These are phyloP conservation scores for Fusarium papillatum DNA, from an alignment of 2,329 filamentous ascomycete genomes.

Conservation along the genomic window DNA sequence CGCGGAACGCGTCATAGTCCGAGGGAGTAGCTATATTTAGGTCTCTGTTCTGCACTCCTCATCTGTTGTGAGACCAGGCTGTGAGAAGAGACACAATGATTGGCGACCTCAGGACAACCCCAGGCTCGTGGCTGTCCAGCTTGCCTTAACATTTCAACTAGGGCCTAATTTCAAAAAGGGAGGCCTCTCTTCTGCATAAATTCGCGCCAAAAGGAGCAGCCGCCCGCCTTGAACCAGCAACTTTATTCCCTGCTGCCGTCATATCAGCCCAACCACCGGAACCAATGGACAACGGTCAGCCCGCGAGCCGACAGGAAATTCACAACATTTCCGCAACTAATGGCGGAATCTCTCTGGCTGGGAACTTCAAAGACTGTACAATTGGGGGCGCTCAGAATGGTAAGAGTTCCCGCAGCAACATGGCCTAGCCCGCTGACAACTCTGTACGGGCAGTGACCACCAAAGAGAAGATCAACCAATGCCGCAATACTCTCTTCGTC, in stretches of 20 bases:
- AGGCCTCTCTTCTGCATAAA: not conserved
- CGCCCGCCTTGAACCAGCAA: not conserved
- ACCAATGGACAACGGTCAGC: not conserved
- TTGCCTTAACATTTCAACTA: not conserved
- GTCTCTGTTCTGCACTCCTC: too few relatives aligned
- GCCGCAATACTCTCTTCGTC: not conserved
- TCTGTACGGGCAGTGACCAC: not conserved
- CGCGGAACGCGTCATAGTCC: too few relatives aligned
- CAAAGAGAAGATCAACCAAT: not conserved
- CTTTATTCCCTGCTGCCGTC: not conserved
- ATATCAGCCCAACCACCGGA: not conserved
- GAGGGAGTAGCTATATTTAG: too few relatives aligned
- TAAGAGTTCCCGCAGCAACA: not conserved
- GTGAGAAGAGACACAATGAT: too few relatives aligned
- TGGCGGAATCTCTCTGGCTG: not conserved
- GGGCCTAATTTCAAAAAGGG: not conserved
- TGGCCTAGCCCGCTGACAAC: not conserved
- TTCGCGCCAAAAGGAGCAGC: too few relatives aligned
- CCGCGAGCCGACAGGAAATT: not conserved
- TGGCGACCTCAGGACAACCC: too few relatives aligned
- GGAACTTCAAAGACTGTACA: not conserved
- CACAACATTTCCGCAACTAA: not conserved
- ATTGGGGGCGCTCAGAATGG: not conserved
- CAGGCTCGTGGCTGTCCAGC: not conserved
- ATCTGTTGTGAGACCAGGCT: too few relatives aligned